phyloP scores from a whole-genome alignment of 108 stramenopile genomes.

The Nitzschia inconspicua region DNA sequence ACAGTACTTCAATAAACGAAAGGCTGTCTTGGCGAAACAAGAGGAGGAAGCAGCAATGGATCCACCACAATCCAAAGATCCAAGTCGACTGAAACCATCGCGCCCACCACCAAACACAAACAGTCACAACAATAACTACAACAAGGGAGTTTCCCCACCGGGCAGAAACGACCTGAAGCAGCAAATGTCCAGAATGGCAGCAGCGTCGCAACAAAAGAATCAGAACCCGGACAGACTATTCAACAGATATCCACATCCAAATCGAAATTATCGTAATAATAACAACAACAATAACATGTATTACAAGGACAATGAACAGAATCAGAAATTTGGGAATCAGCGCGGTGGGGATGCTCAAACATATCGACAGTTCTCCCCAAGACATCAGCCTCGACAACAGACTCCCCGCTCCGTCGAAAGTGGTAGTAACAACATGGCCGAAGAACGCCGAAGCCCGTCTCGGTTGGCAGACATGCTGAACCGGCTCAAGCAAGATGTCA shows the following conservation, averaged over 20 bases:
- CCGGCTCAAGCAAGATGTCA: neutral
- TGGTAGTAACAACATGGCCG: no score
- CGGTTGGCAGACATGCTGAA: conserved; percentile 2
- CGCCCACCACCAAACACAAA: neutral
- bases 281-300: neutral
- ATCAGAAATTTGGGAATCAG: no score
- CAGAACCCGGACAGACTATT: neutral
- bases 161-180: no score
- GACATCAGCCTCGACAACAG: no score
- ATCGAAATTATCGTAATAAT: neutral
- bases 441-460: no score
- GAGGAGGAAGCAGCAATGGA: neutral
- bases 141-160: no score
- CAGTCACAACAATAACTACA: neutral
- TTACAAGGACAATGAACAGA: no score
- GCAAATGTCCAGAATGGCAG: neutral
- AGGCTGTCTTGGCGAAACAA: conserved; percentile 8
- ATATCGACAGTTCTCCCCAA: no score
- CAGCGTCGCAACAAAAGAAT: neutral
- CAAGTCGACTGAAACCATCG: neutral
- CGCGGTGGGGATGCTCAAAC: no score
- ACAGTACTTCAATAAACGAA: conserved; percentile 13
- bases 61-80: conserved; percentile 1
- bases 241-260: neutral
- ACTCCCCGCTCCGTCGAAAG: no score